These are phyloP conservation scores for Theobroma grandiflorum DNA, from an alignment of 441 rosid genomes.

Conservation along the genomic window DNA sequence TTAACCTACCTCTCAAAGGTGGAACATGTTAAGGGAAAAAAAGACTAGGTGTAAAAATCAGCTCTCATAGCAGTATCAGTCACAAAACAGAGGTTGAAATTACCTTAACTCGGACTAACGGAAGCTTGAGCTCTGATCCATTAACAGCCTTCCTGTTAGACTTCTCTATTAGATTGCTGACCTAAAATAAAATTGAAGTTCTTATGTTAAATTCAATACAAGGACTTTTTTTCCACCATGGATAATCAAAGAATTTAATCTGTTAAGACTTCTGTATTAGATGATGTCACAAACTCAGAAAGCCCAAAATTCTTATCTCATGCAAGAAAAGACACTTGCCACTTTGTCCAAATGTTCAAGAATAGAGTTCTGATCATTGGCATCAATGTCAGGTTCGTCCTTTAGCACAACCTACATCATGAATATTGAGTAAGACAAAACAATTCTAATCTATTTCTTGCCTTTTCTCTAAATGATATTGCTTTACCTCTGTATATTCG, in stretches of 20 bases:
- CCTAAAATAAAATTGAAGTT: constrained; percentile 53
- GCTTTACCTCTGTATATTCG: constrained; percentile 85
- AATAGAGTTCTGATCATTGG: constrained; percentile 94
- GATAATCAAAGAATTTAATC: constrained; percentile 15
- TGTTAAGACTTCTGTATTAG: constrained; percentile 11
- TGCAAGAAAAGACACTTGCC: constrained; percentile 51
- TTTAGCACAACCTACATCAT: constrained; percentile 78
- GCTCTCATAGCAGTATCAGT: not conserved
- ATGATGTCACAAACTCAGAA: constrained; percentile 19
- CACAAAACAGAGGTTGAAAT: constrained; percentile 22
- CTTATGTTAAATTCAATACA: constrained; percentile 22
- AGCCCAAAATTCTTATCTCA: constrained; percentile 25
- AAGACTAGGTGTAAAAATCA: not conserved
- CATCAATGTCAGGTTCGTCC: constrained; percentile 88
- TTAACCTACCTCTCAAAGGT: not conserved
- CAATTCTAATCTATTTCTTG: not conserved
- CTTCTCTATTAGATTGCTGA: constrained; percentile 80
- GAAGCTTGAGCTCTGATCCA: constrained; percentile 80
- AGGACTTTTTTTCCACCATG: constrained; percentile 14
- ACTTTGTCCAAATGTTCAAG: constrained; percentile 94
- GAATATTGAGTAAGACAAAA: constrained; percentile 36
- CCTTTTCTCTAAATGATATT: not conserved
- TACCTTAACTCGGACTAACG: constrained; percentile 94
- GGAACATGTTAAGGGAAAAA: not conserved
- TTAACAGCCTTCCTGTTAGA: constrained; percentile 61